Base-by-base conservation (phyloP, 805 yeast species). In the Phaffomyces antillensis region DNA sequence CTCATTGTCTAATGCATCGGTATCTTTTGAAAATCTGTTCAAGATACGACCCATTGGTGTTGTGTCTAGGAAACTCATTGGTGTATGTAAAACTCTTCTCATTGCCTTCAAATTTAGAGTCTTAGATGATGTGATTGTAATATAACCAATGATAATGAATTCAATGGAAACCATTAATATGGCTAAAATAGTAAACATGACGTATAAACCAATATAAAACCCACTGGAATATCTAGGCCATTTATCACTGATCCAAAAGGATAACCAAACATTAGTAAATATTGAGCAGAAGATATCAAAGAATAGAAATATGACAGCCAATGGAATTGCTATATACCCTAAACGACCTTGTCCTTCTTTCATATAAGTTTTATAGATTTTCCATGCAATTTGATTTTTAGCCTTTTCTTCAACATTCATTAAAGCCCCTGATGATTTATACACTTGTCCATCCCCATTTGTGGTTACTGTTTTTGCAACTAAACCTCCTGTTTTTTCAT, bases 21-120 rank as follows among this genome's bases (percentile, higher is more conserved):
- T 83, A 60, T 87, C 96, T 54, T 86, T 86, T 2, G 95, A 83
- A 62, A 87, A 88, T 53, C 96, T 70, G 64, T 86, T 88, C 60
- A 89, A 68, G 47, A 88, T 81, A 52, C 96, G 73, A 2, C 96
- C 96, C 71, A 86, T 73, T 16, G 96, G 96, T 0, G 95, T 85
- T 11, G 87, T 79, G 58, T 89, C 96, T 65, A 87, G 73, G 60
- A 77, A 89, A 1, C 81, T 65, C 91, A 86, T 86, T 40, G 95
- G 95, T 2, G 93, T 80, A 48, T 81, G 81, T 48, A 88, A 65
- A 15, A 88, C 69, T 33, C 69, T 73, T 39, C 71, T 62, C 43
- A 81, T 70, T 0, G 95, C 89, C 41, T 55, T 53, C 36, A 81
- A 66, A 56, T 87, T 87, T 58, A 88, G 66, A n/a, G 55, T 59